Conservation (phyloP, 2,329 filamentous ascomycete genomes). For the Fusarium lyarnte region DNA sequence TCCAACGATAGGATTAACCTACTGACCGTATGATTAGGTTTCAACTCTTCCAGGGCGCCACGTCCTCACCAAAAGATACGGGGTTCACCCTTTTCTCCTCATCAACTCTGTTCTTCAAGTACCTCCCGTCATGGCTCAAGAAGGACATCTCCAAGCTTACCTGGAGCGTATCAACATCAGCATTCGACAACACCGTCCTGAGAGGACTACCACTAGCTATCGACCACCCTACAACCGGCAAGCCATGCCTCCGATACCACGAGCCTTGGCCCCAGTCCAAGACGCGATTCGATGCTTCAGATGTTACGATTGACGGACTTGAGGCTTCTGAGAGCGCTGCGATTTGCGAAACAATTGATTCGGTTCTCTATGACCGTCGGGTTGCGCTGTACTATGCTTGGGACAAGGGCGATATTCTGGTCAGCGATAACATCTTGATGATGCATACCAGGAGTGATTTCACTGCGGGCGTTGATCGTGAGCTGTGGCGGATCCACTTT, state of each 20-base stretch:
- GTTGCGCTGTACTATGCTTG: conserved; percentile 61
- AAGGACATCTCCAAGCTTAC: conserved; percentile 52
- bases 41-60: conserved; percentile 62
- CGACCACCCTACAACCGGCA: conserved; percentile 55
- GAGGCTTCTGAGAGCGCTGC: conserved; percentile 44
- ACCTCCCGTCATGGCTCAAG: conserved; percentile 52
- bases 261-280: conserved; percentile 63
- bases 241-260: conserved; percentile 63
- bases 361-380: conserved; percentile 59
- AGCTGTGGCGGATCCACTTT: conserved; percentile 63
- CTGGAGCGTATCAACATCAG: conserved; percentile 60
- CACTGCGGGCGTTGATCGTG: conserved; percentile 53
- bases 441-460: conserved; percentile 62
- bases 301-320: conserved; percentile 54
- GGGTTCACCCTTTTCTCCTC: conserved; percentile 65
- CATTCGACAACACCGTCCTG: conserved; percentile 57
- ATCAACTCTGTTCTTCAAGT: conserved; percentile 59
- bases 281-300: conserved; percentile 60
- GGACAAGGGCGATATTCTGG: conserved; percentile 64
- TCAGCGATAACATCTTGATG: conserved; percentile 61
- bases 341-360: conserved; percentile 53
- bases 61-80: conserved; percentile 58
- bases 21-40: conserved; percentile 48
- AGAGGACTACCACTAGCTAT: conserved; percentile 55
- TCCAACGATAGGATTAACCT: neutral